These are phyloP conservation scores for Heritiera littoralis DNA, from an alignment of 345 rosid genomes.

Conservation along the genomic window DNA sequence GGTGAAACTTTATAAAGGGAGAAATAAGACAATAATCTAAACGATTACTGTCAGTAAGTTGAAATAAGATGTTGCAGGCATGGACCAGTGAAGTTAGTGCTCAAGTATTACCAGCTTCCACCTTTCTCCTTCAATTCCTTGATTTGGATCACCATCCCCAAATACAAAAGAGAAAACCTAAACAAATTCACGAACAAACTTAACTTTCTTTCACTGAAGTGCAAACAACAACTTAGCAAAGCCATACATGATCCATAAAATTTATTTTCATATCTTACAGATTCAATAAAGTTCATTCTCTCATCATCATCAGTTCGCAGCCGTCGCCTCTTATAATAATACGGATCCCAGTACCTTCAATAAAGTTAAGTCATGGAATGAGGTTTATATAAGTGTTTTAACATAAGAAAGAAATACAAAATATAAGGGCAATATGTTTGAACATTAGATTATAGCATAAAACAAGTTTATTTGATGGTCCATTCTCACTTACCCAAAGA, in stretches of 20 bases:
- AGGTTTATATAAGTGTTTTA: neutral
- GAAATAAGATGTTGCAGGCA: constrained; percentile 32
- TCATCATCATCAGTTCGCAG: constrained; percentile 45
- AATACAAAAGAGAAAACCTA: constrained; percentile 98
- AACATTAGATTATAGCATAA: constrained; percentile 11
- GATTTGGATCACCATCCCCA: constrained; percentile 98
- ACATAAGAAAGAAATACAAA: neutral
- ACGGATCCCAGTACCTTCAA: constrained; percentile 94
- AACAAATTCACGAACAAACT: constrained; percentile 15
- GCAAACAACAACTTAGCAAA: constrained; percentile 1
- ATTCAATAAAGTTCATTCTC: constrained; percentile 87
- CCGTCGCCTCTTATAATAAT: constrained; percentile 70
- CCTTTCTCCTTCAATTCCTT: constrained; percentile 97
- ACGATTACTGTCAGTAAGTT: neutral
- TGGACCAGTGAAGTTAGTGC: constrained; percentile 54
- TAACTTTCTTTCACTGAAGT: constrained; percentile 9
- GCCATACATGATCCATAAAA: constrained; percentile 18
- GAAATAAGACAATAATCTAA: constrained; percentile 7
- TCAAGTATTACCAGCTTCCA: constrained; percentile 96
- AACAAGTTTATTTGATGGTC: neutral
- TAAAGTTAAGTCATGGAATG: constrained; percentile 12
- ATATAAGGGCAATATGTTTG: constrained; percentile 1
- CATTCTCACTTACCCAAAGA: constrained; percentile 7
- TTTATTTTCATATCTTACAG: constrained; percentile 52
- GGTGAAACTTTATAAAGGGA: constrained; percentile 18